Conservation (phyloP, 2,329 filamentous ascomycete species). For the Xylariaceae sp. region DNA sequence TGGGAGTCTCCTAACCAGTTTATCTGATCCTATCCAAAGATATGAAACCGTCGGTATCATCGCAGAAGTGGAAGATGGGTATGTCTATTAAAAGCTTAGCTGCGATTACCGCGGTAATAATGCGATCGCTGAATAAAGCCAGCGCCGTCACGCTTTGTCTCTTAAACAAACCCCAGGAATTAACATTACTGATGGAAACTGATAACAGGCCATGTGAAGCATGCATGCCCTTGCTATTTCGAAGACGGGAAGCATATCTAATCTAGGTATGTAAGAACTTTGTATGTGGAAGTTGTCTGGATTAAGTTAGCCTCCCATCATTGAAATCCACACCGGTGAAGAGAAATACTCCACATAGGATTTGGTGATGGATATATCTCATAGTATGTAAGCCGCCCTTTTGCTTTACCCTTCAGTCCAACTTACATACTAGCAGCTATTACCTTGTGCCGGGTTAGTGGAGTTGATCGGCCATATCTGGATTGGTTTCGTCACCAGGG, state of each 20-base stretch:
- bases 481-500: background rate
- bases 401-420: too few species aligned
- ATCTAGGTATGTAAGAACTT: too few species aligned
- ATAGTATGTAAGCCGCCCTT: too few species aligned
- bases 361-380: background rate
- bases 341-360: background rate
- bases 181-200: too few species aligned
- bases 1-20: background rate
- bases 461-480: slow-evolving; percentile 6
- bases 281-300: slow-evolving; percentile 29
- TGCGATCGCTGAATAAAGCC: too few species aligned
- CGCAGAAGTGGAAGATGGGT: background rate
- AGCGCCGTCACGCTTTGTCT: too few species aligned
- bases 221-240: too few species aligned
- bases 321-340: background rate
- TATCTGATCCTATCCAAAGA: background rate
- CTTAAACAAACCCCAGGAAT: too few species aligned
- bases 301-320: slow-evolving; percentile 15
- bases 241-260: too few species aligned
- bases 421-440: background rate
- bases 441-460: slow-evolving; percentile 1
- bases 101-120: too few species aligned
- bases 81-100: background rate
- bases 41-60: background rate
- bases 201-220: too few species aligned